These are phyloP conservation scores for Penicillium nordicum DNA, from an alignment of 2,329 filamentous ascomycete genomes.

Conservation along the genomic window DNA sequence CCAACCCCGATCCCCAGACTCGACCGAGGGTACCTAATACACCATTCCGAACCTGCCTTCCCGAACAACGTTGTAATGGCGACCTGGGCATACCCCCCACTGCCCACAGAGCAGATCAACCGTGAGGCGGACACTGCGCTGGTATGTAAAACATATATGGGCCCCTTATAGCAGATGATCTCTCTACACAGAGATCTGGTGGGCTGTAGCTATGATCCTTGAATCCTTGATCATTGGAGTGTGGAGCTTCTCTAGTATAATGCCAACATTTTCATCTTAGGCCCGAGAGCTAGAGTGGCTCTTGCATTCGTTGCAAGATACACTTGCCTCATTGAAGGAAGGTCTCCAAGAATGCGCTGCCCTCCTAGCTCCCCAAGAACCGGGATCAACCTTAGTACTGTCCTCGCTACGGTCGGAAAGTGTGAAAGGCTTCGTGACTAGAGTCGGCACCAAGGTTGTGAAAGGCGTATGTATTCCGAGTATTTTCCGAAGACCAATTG, in stretches of 20 bases:
- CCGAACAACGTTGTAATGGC: constrained; percentile 47
- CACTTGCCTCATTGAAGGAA: constrained; percentile 59
- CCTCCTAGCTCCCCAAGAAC: constrained; percentile 77
- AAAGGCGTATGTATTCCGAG: constrained; percentile 67
- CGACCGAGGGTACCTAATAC: neutral
- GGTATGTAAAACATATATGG: constrained; percentile 35
- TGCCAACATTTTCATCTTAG: constrained; percentile 31
- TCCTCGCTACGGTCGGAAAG: constrained; percentile 82
- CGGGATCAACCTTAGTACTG: constrained; percentile 83
- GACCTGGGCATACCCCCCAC: constrained; percentile 59
- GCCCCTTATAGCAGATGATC: neutral
- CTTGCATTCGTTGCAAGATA: constrained; percentile 58
- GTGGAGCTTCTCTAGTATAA: constrained; percentile 12
- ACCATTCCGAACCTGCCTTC: neutral
- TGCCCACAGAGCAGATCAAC: constrained; percentile 50
- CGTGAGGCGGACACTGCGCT: constrained; percentile 53
- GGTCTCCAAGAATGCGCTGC: constrained; percentile 86
- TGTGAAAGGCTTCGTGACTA: constrained; percentile 88
- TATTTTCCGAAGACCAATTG: neutral
- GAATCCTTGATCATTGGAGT: neutral
- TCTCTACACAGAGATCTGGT: neutral
- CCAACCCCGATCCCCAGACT: neutral
- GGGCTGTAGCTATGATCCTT: neutral
- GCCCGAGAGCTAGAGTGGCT: constrained; percentile 63
- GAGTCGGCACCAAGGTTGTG: constrained; percentile 84